These are phyloP conservation scores for Laburnicola sp. DNA, from an alignment of 2,329 filamentous ascomycete species.

Conservation along the genomic window DNA sequence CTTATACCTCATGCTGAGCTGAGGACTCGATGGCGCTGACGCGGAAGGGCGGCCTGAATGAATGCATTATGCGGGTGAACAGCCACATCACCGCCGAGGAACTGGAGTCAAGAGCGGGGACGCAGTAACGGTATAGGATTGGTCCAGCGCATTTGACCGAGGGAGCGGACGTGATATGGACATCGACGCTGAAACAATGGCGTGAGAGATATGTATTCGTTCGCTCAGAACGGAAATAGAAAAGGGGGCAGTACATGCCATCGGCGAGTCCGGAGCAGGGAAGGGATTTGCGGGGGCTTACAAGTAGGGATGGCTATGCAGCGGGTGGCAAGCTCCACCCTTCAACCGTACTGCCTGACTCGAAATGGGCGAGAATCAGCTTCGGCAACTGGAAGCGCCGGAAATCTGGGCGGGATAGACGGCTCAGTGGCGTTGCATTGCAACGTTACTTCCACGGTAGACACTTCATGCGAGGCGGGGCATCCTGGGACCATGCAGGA, in stretches of 20 bases:
- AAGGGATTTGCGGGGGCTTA: no score
- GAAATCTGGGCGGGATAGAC: not conserved
- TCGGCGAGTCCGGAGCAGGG: not conserved
- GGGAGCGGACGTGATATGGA: slow-evolving; percentile 2
- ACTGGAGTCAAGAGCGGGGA: no score
- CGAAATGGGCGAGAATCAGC: not conserved
- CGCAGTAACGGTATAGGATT: no score
- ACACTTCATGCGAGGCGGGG: slow-evolving; percentile 14
- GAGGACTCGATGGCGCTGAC: no score
- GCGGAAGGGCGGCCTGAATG: slow-evolving; percentile 1
- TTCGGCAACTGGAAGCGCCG: slow-evolving; percentile 1
- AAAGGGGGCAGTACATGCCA: not conserved
- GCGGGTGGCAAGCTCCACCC: no score
- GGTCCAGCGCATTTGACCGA: no score
- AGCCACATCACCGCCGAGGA: no score
- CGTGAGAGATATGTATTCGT: slow-evolving; percentile 10
- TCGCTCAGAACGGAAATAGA: slow-evolving; percentile 2
- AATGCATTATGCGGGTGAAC: no score
- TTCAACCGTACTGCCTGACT: not conserved
- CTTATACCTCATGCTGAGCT: no score
- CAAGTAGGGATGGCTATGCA: no score
- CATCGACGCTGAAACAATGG: slow-evolving; percentile 5
- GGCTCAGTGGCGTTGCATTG: slow-evolving; percentile 10
- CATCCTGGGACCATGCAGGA: not conserved
- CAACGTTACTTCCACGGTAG: slow-evolving; percentile 12